phyloP scores from a whole-genome alignment of 331 rosid genomes.

The Prunus yedoensis region DNA sequence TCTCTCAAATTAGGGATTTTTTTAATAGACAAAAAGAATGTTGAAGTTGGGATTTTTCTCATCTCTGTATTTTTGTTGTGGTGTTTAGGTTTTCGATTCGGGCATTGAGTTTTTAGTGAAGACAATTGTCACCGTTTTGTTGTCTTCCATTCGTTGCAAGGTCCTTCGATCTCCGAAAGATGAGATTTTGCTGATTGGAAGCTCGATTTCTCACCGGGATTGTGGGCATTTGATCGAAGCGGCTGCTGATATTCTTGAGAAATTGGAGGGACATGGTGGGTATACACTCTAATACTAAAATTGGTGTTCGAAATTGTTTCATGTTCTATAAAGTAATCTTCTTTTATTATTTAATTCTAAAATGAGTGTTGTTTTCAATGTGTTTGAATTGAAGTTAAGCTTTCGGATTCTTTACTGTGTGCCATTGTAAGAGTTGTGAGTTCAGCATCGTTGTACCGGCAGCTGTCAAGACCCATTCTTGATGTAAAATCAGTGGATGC shows the following conservation, averaged over 20 bases:
- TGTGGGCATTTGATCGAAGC: slow-evolving; percentile 25
- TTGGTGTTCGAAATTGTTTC: background rate
- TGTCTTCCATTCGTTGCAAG: slow-evolving; percentile 32
- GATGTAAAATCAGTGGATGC: slow-evolving; percentile 12
- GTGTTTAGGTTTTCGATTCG: slow-evolving; percentile 38
- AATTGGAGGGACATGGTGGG: slow-evolving; percentile 33
- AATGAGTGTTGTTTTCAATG: background rate
- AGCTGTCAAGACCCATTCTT: slow-evolving; percentile 15
- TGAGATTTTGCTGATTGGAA: slow-evolving; percentile 34
- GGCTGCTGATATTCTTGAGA: slow-evolving; percentile 27
- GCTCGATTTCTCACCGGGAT: slow-evolving; percentile 30
- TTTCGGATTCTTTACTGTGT: slow-evolving; percentile 17
- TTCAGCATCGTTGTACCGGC: slow-evolving; percentile 28
- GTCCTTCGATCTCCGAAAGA: slow-evolving; percentile 18
- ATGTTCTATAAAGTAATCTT: background rate
- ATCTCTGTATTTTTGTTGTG: background rate
- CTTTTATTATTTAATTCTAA: background rate
- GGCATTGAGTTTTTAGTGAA: slow-evolving; percentile 16
- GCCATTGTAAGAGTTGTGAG: slow-evolving; percentile 29
- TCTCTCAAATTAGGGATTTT: background rate
- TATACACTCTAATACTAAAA: background rate
- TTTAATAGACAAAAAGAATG: background rate
- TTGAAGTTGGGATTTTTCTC: background rate
- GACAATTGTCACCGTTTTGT: slow-evolving; percentile 27
- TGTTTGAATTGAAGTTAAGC: slow-evolving; percentile 30